These are phyloP conservation scores for Ascosphaera pollenicola DNA, from an alignment of 2,329 filamentous ascomycete genomes.

Conservation along the genomic window DNA sequence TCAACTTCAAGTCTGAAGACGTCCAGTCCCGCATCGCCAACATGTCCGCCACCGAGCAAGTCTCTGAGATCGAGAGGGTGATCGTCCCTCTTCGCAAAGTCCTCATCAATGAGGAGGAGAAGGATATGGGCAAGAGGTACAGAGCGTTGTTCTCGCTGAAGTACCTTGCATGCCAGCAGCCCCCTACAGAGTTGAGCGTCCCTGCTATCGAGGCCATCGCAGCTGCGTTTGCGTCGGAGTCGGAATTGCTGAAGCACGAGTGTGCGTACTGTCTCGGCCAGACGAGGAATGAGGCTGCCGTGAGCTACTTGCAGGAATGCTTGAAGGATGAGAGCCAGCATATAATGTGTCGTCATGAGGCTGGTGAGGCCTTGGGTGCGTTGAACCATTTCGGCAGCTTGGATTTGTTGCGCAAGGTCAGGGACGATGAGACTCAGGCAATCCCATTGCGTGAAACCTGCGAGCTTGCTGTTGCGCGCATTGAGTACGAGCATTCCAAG, in stretches of 20 bases:
- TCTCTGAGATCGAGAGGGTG: slow-evolving; percentile 34
- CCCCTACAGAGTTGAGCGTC: slow-evolving; percentile 32
- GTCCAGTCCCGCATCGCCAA: background rate
- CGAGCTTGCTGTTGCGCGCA: slow-evolving; percentile 84
- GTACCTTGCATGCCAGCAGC: slow-evolving; percentile 54
- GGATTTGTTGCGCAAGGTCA: slow-evolving; percentile 46
- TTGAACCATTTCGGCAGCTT: slow-evolving; percentile 56
- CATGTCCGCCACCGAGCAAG: background rate
- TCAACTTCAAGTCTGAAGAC: background rate
- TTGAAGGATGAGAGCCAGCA: slow-evolving; percentile 65
- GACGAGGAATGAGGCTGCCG: slow-evolving; percentile 53
- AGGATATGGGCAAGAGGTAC: background rate
- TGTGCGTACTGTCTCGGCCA: slow-evolving; percentile 93
- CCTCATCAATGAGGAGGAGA: slow-evolving; percentile 19
- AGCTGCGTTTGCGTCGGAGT: slow-evolving; percentile 62
- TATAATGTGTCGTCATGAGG: slow-evolving; percentile 89
- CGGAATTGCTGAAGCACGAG: slow-evolving; percentile 85
- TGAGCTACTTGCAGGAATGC: slow-evolving; percentile 49
- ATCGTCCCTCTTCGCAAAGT: slow-evolving; percentile 57
- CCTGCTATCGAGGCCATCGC: slow-evolving; percentile 63
- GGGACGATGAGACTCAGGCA: slow-evolving; percentile 54
- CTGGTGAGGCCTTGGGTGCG: slow-evolving; percentile 81
- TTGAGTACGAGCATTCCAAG: slow-evolving; percentile 75
- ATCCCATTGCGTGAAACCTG: slow-evolving; percentile 84
- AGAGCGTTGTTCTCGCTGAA: slow-evolving; percentile 96